These are phyloP conservation scores for Hygrophila difformis DNA, from an alignment of 257 asterid species.

Conservation along the genomic window DNA sequence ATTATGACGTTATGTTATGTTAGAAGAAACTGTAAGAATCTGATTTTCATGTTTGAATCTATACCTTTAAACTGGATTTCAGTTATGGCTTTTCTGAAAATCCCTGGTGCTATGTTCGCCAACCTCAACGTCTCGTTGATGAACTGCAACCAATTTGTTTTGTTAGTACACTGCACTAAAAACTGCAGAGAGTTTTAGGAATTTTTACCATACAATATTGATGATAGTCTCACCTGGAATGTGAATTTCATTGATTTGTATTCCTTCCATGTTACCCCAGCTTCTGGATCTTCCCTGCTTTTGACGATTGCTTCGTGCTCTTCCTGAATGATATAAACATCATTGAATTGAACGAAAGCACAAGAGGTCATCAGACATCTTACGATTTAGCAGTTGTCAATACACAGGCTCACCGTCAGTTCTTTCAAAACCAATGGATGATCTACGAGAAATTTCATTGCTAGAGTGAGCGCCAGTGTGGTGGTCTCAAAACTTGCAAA, in stretches of 20 bases:
- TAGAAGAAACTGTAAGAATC: neutral
- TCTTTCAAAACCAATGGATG: slow-evolving; percentile 47
- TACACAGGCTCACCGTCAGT: slow-evolving; percentile 42
- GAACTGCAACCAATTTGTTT: slow-evolving; percentile 48
- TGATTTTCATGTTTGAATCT: slow-evolving; percentile 2
- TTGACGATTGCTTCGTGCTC: slow-evolving; percentile 67
- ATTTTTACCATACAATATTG: neutral
- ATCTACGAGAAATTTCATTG: slow-evolving; percentile 47
- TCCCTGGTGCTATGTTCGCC: slow-evolving; percentile 87
- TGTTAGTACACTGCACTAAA: slow-evolving; percentile 10
- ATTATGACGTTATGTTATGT: neutral
- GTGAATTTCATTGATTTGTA: slow-evolving; percentile 85
- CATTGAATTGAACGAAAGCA: neutral
- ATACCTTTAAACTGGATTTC: slow-evolving; percentile 68
- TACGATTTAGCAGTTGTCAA: too few relatives aligned
- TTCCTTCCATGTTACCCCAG: slow-evolving; percentile 67
- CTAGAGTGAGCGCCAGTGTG: slow-evolving; percentile 73
- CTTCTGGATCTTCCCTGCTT: slow-evolving; percentile 53
- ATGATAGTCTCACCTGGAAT: slow-evolving; percentile 57
- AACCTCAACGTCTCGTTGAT: slow-evolving; percentile 82
- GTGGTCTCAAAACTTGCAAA: slow-evolving; percentile 94
- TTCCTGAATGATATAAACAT: slow-evolving; percentile 44
- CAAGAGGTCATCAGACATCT: too few relatives aligned
- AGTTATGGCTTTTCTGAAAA: slow-evolving; percentile 67
- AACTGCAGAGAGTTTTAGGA: neutral